phyloP scores from a whole-genome alignment of 2,329 filamentous ascomycete genomes.

The Xylaria sp. region DNA sequence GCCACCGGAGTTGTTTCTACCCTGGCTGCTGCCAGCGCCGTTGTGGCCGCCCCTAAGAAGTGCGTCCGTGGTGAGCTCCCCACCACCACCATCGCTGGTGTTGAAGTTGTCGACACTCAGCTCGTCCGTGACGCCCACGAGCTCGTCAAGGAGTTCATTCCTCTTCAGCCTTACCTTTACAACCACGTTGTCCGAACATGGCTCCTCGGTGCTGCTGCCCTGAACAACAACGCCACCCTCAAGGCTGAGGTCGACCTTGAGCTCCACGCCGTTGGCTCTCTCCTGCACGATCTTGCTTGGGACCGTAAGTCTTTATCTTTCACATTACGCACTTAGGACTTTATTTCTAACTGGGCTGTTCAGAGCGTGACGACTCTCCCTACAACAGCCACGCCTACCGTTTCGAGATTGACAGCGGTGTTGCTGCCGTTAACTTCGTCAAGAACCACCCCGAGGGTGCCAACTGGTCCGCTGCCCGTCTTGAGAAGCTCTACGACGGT shows the following conservation, averaged over 20 bases:
- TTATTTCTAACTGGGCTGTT: not conserved
- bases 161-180: constrained; percentile 31
- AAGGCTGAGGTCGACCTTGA: constrained; percentile 29
- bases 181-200: constrained; percentile 32
- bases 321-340: too few species aligned
- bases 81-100: constrained; percentile 30
- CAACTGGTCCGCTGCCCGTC: constrained; percentile 25
- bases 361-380: constrained; percentile 27
- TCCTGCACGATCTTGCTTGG: constrained; percentile 31
- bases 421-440: constrained; percentile 24
- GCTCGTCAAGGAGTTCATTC: constrained; percentile 26
- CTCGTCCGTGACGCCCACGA: constrained; percentile 26
- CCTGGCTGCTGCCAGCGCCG: constrained; percentile 22
- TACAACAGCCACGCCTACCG: constrained; percentile 26
- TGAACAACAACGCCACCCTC: constrained; percentile 33
- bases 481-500: constrained; percentile 29
- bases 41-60: constrained; percentile 18
- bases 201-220: constrained; percentile 28
- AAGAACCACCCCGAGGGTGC: constrained; percentile 23
- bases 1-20: constrained; percentile 16
- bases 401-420: constrained; percentile 30
- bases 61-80: constrained; percentile 5
- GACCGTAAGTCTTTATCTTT: constrained; percentile 21
- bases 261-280: constrained; percentile 29
- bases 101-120: constrained; percentile 30